A percentile compares a stretch with the other conserved stretches of the same genome.
phyloP scores from a whole-genome alignment of 1,284 basidiomycete genomes.

The Ceratobasidium sp. region DNA sequence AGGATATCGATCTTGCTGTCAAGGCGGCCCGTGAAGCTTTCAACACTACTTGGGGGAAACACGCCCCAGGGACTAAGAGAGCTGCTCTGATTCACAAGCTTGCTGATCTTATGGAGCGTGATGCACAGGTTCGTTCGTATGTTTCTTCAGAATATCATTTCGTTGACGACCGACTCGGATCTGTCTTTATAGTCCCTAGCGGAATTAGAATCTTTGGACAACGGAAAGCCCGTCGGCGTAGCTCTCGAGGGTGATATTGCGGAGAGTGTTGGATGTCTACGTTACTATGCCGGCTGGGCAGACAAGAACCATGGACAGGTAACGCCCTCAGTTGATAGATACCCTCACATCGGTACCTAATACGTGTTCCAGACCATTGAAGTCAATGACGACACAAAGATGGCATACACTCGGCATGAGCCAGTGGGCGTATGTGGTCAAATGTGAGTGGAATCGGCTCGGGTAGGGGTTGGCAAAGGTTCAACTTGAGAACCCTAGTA shows the following conservation, averaged over 20 bases:
- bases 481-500: constrained; percentile 60
- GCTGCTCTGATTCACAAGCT: constrained; percentile 83
- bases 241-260: constrained; percentile 81
- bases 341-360: neutral
- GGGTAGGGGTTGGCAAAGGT: neutral
- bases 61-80: constrained; percentile 83
- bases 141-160: constrained; percentile 38
- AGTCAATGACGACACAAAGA: constrained; percentile 80
- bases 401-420: constrained; percentile 90
- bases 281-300: constrained; percentile 78
- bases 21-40: constrained; percentile 85
- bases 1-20: constrained; percentile 87
- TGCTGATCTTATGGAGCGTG: constrained; percentile 91
- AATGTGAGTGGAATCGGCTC: constrained; percentile 65
- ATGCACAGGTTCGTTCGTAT: constrained; percentile 64
- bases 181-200: constrained; percentile 77
- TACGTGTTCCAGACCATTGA: constrained; percentile 71
- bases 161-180: neutral
- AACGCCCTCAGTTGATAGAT: constrained; percentile 46
- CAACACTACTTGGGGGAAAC: constrained; percentile 90
- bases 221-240: constrained; percentile 84
- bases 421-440: constrained; percentile 94
- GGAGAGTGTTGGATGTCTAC: constrained; percentile 80
- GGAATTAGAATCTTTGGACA: constrained; percentile 83
- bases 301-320: constrained; percentile 79